phyloP scores from a whole-genome alignment of 2,329 filamentous ascomycete species.

The Curvularia eragrostidis region DNA sequence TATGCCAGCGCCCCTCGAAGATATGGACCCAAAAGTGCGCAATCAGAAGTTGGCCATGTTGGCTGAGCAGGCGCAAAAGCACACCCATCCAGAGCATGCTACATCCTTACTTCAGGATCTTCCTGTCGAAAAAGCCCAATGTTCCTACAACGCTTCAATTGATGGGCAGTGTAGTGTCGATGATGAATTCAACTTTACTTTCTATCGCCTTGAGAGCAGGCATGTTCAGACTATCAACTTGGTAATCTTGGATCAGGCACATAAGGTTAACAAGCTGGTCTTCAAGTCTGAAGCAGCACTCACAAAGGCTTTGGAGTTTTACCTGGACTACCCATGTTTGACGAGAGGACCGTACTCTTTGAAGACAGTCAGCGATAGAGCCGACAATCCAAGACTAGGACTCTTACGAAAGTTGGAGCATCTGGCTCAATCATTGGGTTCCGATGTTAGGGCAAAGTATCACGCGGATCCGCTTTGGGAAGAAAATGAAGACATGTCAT shows the following conservation, averaged over 20 bases:
- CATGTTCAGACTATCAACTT: background rate
- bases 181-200: background rate
- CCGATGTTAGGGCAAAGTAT: background rate
- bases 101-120: constrained; percentile 20
- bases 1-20: background rate
- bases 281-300: background rate
- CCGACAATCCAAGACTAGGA: background rate
- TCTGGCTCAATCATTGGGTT: background rate
- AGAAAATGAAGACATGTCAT: background rate
- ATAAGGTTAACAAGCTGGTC: background rate
- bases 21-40: background rate
- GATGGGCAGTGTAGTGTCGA: background rate
- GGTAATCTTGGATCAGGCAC: background rate
- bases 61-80: background rate
- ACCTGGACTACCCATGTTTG: background rate
- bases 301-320: background rate
- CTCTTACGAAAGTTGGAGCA: background rate
- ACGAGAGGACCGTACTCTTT: background rate
- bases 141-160: constrained; percentile 12
- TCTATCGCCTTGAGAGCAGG: background rate
- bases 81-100: background rate
- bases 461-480: background rate
- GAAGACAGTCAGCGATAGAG: background rate
- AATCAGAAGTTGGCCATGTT: background rate
- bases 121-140: constrained; percentile 15